Evolutionary conservation across 73 alveolate species (phyloP).

Genomic region (Uronychia binucleata): DNA sequence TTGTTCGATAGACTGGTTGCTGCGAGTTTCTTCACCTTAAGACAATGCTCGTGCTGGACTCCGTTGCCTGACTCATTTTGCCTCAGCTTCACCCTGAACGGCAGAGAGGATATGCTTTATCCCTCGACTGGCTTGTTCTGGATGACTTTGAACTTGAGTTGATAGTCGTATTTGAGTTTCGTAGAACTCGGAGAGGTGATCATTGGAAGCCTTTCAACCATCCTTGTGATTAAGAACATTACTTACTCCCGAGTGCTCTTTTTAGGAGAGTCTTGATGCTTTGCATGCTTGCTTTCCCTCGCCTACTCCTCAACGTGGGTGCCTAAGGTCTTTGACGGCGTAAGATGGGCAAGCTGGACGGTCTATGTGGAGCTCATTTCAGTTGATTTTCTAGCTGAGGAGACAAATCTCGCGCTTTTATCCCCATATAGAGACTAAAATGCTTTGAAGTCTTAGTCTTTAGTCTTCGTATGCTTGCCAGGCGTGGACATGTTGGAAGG

Average conservation of each 20-base stretch:
- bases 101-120: background rate
- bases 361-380: background rate
- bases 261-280: background rate
- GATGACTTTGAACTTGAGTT: too few species aligned
- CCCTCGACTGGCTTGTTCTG: background rate
- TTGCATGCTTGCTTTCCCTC: background rate
- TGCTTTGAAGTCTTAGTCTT: background rate
- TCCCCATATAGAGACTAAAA: background rate
- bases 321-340: background rate
- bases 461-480: background rate
- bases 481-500: background rate
- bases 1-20: background rate
- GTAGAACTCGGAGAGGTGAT: background rate
- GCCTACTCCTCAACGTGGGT: background rate
- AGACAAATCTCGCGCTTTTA: background rate
- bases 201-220: background rate
- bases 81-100: background rate
- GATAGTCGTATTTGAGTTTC: background rate
- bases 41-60: background rate
- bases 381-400: background rate
- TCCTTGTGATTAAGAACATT: background rate
- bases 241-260: background rate
- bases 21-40: background rate
- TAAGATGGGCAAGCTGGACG: background rate
- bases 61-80: background rate